Base-by-base conservation (phyloP, 2,329 filamentous ascomycete species). In the Zasmidium citrigriseum region DNA sequence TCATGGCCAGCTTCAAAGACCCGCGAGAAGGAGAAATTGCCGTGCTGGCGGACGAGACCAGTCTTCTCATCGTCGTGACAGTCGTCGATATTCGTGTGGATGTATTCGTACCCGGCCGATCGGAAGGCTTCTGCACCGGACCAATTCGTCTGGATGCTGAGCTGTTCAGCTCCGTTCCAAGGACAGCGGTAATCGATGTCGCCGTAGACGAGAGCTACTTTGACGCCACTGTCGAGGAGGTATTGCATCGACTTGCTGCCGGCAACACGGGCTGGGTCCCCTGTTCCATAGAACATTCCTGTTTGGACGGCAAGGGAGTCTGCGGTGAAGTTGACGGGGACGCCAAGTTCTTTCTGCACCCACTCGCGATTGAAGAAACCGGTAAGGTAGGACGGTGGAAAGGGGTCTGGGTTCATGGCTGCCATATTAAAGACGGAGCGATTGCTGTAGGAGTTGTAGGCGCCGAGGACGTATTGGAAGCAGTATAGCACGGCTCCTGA, bases 311-410 rank as follows among this genome's bases (percentile, higher is more conserved):
- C 12, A 46, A 29, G 46, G 0, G 62, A 66, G 20, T 46, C 46
- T 23, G 49, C 46, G 3, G 78, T 80, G 61, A 75, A 82, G 63
- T 82, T 82, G 54, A 81, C 69, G 38, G 72, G 74, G 4, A 76
- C 76, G 10, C 80, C 79, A 16, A 82, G 77, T 3, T 77, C 78
- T 24, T 71, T 61, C 57, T 80, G 77, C 0, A 82, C 76, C 47
- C 71, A 68, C 2, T 69, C 73, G 20, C 64, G 71, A 63, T 82
- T 82, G 52, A 82, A 73, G 64, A 79, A 82, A 55, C 80, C 78
- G 24, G 53, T 45, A 14, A 54, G 20, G 46, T 66, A 68, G 11
- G 47, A 50, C 1, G 59, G 48, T 12, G 69, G 67, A 7, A 50
- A 64, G 1, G 65, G 64, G 25, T 66, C 64, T 5, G 69, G 67